phyloP scores from a whole-genome alignment of 179 eudicot genomes.

The Patellifolia procumbens region DNA sequence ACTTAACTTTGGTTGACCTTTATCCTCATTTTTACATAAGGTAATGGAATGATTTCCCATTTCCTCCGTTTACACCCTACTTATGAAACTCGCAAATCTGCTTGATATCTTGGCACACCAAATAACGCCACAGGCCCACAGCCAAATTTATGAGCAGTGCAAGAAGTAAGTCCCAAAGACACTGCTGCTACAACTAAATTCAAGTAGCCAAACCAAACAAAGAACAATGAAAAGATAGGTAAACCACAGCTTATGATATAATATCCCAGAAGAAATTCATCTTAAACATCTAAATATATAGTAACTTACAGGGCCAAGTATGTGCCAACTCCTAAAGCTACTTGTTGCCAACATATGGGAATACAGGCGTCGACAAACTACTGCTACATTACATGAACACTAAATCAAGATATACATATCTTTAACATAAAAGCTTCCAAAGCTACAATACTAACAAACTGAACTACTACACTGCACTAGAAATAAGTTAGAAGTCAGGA shows the following conservation, averaged over 20 bases:
- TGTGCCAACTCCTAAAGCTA: neutral
- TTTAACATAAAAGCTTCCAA: slow-evolving; percentile 1
- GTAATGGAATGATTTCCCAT: too few species aligned
- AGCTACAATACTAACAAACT: slow-evolving; percentile 18
- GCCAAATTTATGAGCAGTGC: too few species aligned
- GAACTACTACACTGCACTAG: slow-evolving; percentile 2
- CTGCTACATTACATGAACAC: slow-evolving; percentile 17
- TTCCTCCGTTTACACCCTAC: too few species aligned
- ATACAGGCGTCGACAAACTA: slow-evolving; percentile 7
- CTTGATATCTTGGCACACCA: too few species aligned
- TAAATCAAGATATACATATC: slow-evolving; percentile 5
- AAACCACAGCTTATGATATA: neutral
- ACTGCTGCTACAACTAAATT: too few species aligned
- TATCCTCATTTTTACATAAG: too few species aligned
- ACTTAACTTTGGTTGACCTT: too few species aligned
- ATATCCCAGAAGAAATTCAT: neutral
- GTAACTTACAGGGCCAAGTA: slow-evolving; percentile 7
- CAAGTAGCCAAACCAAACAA: too few species aligned
- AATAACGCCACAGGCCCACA: too few species aligned
- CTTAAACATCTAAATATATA: neutral
- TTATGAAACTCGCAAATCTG: too few species aligned
- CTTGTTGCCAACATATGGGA: neutral
- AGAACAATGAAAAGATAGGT: neutral
- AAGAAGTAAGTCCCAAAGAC: too few species aligned
- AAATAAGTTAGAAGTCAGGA: neutral